A percentile compares a stretch with the other conserved stretches of the same genome.
Conservation (phyloP, 2,329 filamentous ascomycete species). For the Aspergillus pseudotamarii region DNA sequence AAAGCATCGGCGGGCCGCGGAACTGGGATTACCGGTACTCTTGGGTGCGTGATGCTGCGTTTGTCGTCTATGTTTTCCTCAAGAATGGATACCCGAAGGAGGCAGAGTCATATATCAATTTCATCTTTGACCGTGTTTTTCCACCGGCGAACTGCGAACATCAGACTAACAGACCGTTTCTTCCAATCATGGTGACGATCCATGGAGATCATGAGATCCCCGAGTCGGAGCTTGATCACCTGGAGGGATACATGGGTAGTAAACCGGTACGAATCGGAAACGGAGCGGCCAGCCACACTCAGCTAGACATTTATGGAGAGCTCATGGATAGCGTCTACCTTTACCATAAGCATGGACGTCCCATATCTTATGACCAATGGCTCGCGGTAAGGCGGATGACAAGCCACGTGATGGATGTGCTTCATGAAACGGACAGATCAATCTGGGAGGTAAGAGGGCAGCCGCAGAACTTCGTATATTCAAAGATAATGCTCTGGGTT, state of each 20-base stretch:
- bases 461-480: slow-evolving; percentile 71
- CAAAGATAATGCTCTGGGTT: slow-evolving; percentile 84
- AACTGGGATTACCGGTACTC: slow-evolving; percentile 61
- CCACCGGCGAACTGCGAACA: slow-evolving; percentile 55
- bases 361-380: slow-evolving; percentile 77
- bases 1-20: slow-evolving; percentile 68
- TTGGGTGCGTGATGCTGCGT: slow-evolving; percentile 77
- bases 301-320: slow-evolving; percentile 80
- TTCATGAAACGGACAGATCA: not conserved
- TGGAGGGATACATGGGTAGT: not conserved
- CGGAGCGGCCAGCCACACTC: slow-evolving; percentile 33
- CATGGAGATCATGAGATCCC: not conserved
- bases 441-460: slow-evolving; percentile 29
- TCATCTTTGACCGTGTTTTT: slow-evolving; percentile 71
- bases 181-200: not conserved
- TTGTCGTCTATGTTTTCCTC: slow-evolving; percentile 75
- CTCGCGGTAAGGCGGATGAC: slow-evolving; percentile 67
- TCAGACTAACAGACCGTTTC: not conserved
- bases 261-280: not conserved
- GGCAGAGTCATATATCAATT: slow-evolving; percentile 76
- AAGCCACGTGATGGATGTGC: not conserved
- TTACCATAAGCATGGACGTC: slow-evolving; percentile 79
- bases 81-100: slow-evolving; percentile 75
- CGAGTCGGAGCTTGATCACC: not conserved
- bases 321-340: slow-evolving; percentile 77